These are phyloP conservation scores for Asterella californica DNA, from an alignment of 225 moss, liverwort and hornwort genomes.

Conservation along the genomic window DNA sequence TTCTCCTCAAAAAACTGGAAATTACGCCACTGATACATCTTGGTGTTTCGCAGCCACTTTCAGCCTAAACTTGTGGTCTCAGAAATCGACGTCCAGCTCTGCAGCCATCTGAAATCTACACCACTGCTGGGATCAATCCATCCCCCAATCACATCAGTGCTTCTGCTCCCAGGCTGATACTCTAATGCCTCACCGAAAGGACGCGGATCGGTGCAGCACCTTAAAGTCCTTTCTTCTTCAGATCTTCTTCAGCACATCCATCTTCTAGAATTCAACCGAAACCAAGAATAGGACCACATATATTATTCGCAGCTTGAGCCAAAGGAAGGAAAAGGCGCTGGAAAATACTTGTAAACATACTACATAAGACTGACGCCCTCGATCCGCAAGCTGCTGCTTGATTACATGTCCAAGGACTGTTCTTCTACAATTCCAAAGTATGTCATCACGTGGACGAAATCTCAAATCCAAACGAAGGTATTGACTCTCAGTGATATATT, in stretches of 20 bases:
- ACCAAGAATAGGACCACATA: background rate
- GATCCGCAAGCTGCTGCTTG: background rate
- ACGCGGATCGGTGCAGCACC: background rate
- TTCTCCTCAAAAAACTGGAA: conserved; percentile 99
- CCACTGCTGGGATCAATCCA: background rate
- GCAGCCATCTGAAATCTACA: conserved; percentile 8
- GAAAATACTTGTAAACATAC: background rate
- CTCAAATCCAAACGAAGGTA: background rate
- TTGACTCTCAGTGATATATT: background rate
- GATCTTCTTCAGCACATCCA: background rate
- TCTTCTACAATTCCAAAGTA: background rate
- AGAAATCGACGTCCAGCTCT: background rate
- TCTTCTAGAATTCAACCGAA: background rate
- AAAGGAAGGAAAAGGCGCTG: background rate
- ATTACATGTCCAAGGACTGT: background rate
- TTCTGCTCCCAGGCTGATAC: background rate
- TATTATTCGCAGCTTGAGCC: background rate
- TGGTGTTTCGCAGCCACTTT: conserved; percentile 9
- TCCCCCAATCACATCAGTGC: background rate
- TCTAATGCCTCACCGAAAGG: background rate
- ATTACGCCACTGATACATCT: conserved; percentile 94
- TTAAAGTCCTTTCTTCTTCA: background rate
- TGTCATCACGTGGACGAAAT: background rate
- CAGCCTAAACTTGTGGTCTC: background rate
- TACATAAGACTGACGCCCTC: background rate